A percentile compares a stretch with the other conserved stretches of the same genome.
Evolutionary conservation across 75 land plant genomes (phyloP).

Genomic region (Gnetum montanum): DNA sequence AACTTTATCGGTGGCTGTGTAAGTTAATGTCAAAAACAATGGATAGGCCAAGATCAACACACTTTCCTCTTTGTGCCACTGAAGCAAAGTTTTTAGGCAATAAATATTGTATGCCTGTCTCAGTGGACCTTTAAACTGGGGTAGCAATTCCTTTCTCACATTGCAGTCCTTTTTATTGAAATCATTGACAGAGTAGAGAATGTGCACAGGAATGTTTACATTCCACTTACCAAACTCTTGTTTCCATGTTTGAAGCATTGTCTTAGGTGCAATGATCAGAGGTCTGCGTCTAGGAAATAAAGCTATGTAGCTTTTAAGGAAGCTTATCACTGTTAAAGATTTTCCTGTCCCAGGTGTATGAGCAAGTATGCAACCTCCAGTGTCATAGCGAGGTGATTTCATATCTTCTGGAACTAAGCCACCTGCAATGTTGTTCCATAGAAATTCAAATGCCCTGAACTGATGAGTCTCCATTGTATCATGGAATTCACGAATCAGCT

Average conservation of each 20-base stretch:
- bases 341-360: constrained; percentile 98
- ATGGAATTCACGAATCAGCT: constrained; percentile 29
- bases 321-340: constrained; percentile 69
- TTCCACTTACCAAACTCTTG: constrained; percentile 69
- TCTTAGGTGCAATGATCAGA: constrained; percentile 66
- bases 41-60: constrained; percentile 57
- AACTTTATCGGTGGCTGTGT: constrained; percentile 17
- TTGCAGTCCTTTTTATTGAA: constrained; percentile 12
- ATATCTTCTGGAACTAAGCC: constrained; percentile 24
- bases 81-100: constrained; percentile 34
- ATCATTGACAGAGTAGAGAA: constrained; percentile 23
- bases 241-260: constrained; percentile 48
- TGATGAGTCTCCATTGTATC: constrained; percentile 45
- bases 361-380: constrained; percentile 84
- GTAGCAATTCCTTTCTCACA: not conserved
- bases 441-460: constrained; percentile 59
- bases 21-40: constrained; percentile 34
- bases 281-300: constrained; percentile 47
- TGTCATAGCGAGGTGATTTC: constrained; percentile 3
- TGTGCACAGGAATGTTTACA: constrained; percentile 34
- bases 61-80: constrained; percentile 57
- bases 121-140: constrained; percentile 1
- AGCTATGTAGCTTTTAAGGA: constrained; percentile 62
- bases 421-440: constrained; percentile 51
- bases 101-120: constrained; percentile 34